Evolutionary conservation across 2,329 filamentous ascomycete species (phyloP), one percentile per base, ranked within the genome.

Genomic region (Xylaria sp.): DNA sequence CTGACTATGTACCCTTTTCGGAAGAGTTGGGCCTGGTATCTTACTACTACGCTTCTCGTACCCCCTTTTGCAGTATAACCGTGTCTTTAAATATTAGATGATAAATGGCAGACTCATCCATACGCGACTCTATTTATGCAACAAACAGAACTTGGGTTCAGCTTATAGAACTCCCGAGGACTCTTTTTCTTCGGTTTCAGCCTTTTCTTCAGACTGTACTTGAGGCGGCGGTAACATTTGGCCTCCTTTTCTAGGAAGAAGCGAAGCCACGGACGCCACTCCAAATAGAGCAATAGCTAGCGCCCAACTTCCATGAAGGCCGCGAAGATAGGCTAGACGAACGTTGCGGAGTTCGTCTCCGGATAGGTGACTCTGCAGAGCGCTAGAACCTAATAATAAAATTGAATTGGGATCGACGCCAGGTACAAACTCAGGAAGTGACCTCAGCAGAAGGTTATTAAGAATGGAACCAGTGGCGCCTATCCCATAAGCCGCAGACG

Each of bases 251-350:
- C 25, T 28, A 10, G 49, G 23, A 18, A 52, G 23, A 3, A 52
- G 25, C 12, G 25, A n/a, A 25, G 49, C 25, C 4, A 52, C 20
- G 15, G 25, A 52, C 28, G 49, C 20, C 13, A 52, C 49, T 15
- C 49, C 49, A 15, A 25, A 52, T 23, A 52, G 28, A 52, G 49
- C 49, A 52, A 52, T 52, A 31, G 49, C 49, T 13, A 52, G 15
- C 9, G 49, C 49, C 49, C 49, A 52, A 15, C 23, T 31, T 5
- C 49, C 49, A 25, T 31, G 49, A 18, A 52, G 49, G 25, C 49
- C 49, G 23, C 23, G 25, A 15, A 52, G 23, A 31, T 52, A 52
- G 12, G 49, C 49, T 10, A 28, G 9, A 25, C 49, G 20, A 13
- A 52, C 23, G 5, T 31, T n/a, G 23, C 13, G 49, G 10, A 52